These are phyloP conservation scores for Candida yuanshanica DNA, from an alignment of 805 yeast genomes.

Conservation along the genomic window DNA sequence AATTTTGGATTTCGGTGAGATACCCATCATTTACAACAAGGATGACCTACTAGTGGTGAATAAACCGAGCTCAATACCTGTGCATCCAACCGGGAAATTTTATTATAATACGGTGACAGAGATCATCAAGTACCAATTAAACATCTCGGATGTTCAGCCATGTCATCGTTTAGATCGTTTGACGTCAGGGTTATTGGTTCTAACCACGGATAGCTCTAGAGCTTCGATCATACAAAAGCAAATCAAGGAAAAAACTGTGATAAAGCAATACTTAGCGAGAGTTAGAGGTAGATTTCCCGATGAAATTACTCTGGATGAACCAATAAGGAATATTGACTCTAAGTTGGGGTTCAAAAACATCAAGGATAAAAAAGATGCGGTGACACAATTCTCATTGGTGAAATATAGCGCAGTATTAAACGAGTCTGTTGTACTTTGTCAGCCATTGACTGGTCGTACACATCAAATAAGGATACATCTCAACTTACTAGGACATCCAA, in stretches of 20 bases:
- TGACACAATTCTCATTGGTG: slow-evolving; percentile 45
- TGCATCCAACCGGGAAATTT: slow-evolving; percentile 90
- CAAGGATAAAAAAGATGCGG: slow-evolving; percentile 47
- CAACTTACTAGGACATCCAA: slow-evolving; percentile 80
- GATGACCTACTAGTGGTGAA: slow-evolving; percentile 75
- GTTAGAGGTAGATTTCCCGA: slow-evolving; percentile 81
- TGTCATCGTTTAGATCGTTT: slow-evolving; percentile 87
- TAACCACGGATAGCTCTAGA: slow-evolving; percentile 8
- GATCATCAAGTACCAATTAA: slow-evolving; percentile 63
- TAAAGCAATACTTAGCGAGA: slow-evolving; percentile 78
- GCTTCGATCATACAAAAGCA: slow-evolving; percentile 45
- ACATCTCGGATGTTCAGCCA: slow-evolving; percentile 28
- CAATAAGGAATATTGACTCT: slow-evolving; percentile 67
- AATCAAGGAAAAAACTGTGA: slow-evolving; percentile 60
- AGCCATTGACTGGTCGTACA: slow-evolving; percentile 87
- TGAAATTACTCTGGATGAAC: slow-evolving; percentile 50
- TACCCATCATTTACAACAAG: slow-evolving; percentile 38
- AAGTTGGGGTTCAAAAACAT: slow-evolving; percentile 59
- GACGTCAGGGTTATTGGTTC: slow-evolving; percentile 89
- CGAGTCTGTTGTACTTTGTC: slow-evolving; percentile 60
- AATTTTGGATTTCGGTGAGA: slow-evolving; percentile 20
- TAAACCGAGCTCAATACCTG: slow-evolving; percentile 92
- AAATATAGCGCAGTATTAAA: slow-evolving; percentile 6
- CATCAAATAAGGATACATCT: slow-evolving; percentile 94
- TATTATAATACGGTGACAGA: slow-evolving; percentile 74